Evolutionary conservation across 176 grass and related monocot genomes (phyloP).

Genomic region (Luzula sylvatica): DNA sequence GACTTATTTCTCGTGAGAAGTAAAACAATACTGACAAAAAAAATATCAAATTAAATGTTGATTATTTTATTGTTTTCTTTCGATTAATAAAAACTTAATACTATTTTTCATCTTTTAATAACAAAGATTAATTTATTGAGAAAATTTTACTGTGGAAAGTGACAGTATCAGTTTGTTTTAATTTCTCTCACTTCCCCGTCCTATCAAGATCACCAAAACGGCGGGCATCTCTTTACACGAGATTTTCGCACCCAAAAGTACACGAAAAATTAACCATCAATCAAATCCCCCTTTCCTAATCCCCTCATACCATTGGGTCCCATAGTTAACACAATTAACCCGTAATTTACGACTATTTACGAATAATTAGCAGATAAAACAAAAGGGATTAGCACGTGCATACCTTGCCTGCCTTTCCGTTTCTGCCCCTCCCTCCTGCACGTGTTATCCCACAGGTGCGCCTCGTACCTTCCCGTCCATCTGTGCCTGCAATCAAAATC

Average conservation of each 20-base stretch:
- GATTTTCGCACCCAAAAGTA: background rate
- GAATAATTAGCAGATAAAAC: background rate
- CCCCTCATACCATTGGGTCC: background rate
- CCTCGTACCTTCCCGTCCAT: slow-evolving; percentile 81
- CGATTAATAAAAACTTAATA: too few species aligned
- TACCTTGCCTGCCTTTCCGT: slow-evolving; percentile 85
- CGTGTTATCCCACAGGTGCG: slow-evolving; percentile 95
- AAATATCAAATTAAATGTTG: too few species aligned
- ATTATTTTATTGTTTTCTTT: too few species aligned
- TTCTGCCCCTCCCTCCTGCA: slow-evolving; percentile 65
- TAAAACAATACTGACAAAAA: too few species aligned
- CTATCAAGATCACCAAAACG: slow-evolving; percentile 23
- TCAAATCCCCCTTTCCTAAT: slow-evolving; percentile 5
- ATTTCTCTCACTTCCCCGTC: background rate
- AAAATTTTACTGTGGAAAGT: slow-evolving; percentile 12
- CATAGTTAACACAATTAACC: background rate
- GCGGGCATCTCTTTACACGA: slow-evolving; percentile 21
- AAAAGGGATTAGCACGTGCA: background rate
- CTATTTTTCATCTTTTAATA: too few species aligned
- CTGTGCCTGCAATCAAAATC: slow-evolving; percentile 55
- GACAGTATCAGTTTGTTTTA: slow-evolving; percentile 29
- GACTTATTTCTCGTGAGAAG: too few species aligned
- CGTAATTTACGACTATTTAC: background rate
- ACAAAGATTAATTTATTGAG: too few species aligned
- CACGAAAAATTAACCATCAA: slow-evolving; percentile 31